Conservation (phyloP, 164 flowering plant genomes). For the Litsea cubeba region DNA sequence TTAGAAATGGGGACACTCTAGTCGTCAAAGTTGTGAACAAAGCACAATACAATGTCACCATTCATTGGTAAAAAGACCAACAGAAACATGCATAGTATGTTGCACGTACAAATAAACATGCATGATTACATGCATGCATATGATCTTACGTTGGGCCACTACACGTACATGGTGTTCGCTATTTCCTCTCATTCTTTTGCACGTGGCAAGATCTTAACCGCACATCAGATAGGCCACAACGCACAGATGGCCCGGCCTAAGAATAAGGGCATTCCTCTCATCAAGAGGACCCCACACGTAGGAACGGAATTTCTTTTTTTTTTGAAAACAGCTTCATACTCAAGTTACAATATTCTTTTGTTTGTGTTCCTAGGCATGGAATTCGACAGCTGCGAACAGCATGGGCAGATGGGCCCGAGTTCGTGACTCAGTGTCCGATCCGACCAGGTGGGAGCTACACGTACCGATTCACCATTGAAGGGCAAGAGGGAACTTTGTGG, state of each 20-base stretch:
- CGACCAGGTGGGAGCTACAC: slow-evolving; percentile 77
- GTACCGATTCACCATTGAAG: slow-evolving; percentile 69
- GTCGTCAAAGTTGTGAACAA: slow-evolving; percentile 62
- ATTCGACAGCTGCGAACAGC: slow-evolving; percentile 68
- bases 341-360: no score
- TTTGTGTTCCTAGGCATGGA: slow-evolving; percentile 55
- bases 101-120: neutral
- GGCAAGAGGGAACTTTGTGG: slow-evolving; percentile 95
- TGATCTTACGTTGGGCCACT: neutral
- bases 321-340: no score
- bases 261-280: no score
- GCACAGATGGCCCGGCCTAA: no score
- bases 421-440: slow-evolving; percentile 88
- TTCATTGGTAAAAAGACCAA: slow-evolving; percentile 64
- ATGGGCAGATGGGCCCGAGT: slow-evolving; percentile 97
- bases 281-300: no score
- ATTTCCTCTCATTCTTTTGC: no score
- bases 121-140: neutral
- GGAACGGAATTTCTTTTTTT: no score
- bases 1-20: slow-evolving; percentile 70
- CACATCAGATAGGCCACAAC: no score
- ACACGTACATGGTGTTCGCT: no score
- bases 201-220: no score
- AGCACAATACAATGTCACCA: slow-evolving; percentile 65
- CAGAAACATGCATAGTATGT: neutral